These are phyloP conservation scores for Stevia rebaudiana DNA, from an alignment of 140 eudicot genomes.

Conservation along the genomic window DNA sequence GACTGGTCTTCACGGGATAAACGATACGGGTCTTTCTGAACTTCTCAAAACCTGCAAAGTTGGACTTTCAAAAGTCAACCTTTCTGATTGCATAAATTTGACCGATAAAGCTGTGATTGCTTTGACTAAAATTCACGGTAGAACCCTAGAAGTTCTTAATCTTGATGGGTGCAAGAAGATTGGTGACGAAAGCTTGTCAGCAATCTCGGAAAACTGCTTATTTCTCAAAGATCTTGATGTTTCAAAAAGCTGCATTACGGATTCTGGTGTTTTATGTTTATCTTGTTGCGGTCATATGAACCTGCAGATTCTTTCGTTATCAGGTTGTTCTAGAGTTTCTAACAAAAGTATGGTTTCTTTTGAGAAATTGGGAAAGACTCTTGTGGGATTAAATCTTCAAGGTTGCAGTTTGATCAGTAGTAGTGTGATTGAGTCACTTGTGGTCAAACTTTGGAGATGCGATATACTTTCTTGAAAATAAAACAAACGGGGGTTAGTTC, in stretches of 20 bases:
- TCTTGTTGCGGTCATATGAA: slow-evolving; percentile 42
- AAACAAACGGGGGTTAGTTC: too few relatives aligned
- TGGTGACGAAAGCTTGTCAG: slow-evolving; percentile 57
- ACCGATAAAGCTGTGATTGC: slow-evolving; percentile 46
- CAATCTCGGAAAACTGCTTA: slow-evolving; percentile 52
- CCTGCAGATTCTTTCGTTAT: slow-evolving; percentile 63
- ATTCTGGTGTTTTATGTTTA: slow-evolving; percentile 54
- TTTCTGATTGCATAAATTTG: slow-evolving; percentile 60
- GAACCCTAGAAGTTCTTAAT: slow-evolving; percentile 56
- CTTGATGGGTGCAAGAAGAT: slow-evolving; percentile 71
- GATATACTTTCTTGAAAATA: slow-evolving; percentile 71
- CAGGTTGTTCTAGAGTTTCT: slow-evolving; percentile 76
- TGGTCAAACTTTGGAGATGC: slow-evolving; percentile 73
- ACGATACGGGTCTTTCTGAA: slow-evolving; percentile 52
- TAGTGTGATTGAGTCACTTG: slow-evolving; percentile 51
- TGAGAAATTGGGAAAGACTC: slow-evolving; percentile 50
- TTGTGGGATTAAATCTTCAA: slow-evolving; percentile 74
- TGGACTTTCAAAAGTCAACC: slow-evolving; percentile 64
- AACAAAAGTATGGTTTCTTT: slow-evolving; percentile 57
- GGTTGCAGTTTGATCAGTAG: slow-evolving; percentile 68
- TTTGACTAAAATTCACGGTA: slow-evolving; percentile 63
- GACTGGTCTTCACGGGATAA: slow-evolving; percentile 65
- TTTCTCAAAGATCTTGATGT: slow-evolving; percentile 75
- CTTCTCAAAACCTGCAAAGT: slow-evolving; percentile 50
- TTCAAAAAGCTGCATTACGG: slow-evolving; percentile 65